Evolutionary conservation across 345 rosid genomes (phyloP), one percentile per base, ranked within the genome.

Genomic region (Citrus reticulata): DNA sequence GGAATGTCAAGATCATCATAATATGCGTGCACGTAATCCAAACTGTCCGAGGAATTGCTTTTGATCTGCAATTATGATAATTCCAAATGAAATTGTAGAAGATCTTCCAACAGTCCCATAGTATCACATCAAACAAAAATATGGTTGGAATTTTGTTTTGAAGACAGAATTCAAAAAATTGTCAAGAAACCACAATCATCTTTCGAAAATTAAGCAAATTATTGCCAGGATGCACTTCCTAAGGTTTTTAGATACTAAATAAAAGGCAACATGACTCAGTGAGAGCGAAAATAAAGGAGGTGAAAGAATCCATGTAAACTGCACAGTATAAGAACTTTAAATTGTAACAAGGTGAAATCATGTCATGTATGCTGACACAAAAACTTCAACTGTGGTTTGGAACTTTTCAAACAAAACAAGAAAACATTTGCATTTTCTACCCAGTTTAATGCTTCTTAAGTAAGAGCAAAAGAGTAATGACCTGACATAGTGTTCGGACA

Each of bases 401-500:
- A 70, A 68, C 37, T 66, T n/a, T 14, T 76, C 27, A 16, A 60
- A 29, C 60, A 60, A 32, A 19, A 67, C 40, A 69, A 55, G 14
- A 68, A 58, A 72, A 42, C 16, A 51, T 49, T 77, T 63, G 46
- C 63, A 17, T 61, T 62, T 46, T 72, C 40, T 63, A 71, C 54
- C 65, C 10, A 64, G 20, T 7, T 29, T 27, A n/a, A 27, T 37
- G 78, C 37, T 63, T 68, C 69, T 70, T 29, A 58, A 67, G 35
- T 51, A 9, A 77, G 49, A 27, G 54, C 19, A 16, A 24, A 19
- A 14, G 54, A 76, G 81, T 35, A 71, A 76, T 79, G 49, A 95
- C 98, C 89, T 92, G 84, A 93, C 96, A 73, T 93, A 96, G 89
- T 93, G 89, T 81, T 94, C 99, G 24, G 99, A 96, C 75, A 93